Evolutionary conservation across 352 stramenopile genomes (phyloP), one percentile per base, ranked within the genome.

Genomic region (Phytopythium cucurbitacearum): DNA sequence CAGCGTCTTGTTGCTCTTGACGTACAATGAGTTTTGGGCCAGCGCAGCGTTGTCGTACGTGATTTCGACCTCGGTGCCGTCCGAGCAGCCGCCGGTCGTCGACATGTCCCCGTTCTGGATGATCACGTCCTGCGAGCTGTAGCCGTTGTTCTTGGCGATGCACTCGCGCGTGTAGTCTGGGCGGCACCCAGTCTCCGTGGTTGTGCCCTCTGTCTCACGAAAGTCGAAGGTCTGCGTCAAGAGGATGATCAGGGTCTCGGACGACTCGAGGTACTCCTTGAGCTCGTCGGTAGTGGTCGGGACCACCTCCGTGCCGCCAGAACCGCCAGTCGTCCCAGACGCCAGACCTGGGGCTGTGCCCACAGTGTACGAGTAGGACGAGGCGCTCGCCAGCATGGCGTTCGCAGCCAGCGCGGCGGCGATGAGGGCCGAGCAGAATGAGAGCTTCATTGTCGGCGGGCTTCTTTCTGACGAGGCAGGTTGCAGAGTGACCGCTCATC

Each of bases 121-220:
- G 32, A 78, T 78, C 7, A 60, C 59, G 33, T 78, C 62, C 9
- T 81, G 71, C 38, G 59, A 55, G 41, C 74, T 48, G 50, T 59
- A 73, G 11, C 60, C 67, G 45, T 70, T 71, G 11, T 75, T 73
- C 57, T 73, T 77, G 34, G 59, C 62, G 9, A 69, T 39, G n/a
- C 63, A 71, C 10, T 65, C 46, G 6, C 48, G 56, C 15, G 53
- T 69, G 41, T 69, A 56, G 3, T 21, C 57, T 0, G 60, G 57
- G 8, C 57, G 48, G 7, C 65, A 69, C 5, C 53, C 65, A 3
- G 13, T 62, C 28, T 67, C 60, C 1, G 56, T 70, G 5, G 37
- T 70, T 0, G 40, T 47, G 0, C 57, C 65, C 38, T 73, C 67
- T 1, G 64, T 65, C 16, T 42, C 45, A n/a, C 50, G 16, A 21